Base-by-base conservation (phyloP, 2,329 filamentous ascomycete species). In the Ophiostoma pallidulum region DNA sequence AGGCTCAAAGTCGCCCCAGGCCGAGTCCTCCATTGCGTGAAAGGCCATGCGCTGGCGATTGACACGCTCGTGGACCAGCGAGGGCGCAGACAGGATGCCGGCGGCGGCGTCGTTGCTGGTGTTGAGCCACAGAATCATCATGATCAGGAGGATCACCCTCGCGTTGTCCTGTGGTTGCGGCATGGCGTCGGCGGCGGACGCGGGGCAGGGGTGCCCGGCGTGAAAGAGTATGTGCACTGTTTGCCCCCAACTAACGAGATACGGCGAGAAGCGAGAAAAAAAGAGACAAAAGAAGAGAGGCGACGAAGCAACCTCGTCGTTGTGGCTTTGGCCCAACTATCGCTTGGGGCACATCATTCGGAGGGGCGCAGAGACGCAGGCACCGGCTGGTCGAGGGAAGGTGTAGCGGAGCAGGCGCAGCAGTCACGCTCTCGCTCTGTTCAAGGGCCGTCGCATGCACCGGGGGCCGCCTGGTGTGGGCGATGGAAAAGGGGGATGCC, bases 1-100 rank as follows among this genome's bases (percentile, higher is more conserved):
- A 10, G 77, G 78, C 14, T 64, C 56, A 59, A 83, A 82, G 60
- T 81, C 77, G 42, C 74, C 75, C 78, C 78, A 83, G 52, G 58
- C 61, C 16, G 77, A 77, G 48, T 62, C 62, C 58, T 80, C 79
- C 35, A 83, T 64, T 16, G 77, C 64, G 42, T 66, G 61, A 51
- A 77, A 73, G 2, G 75, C 71, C 48, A 70, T 62, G 36, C 71
- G 68, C 53, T 78, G 75, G 33, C 70, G 68, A n/a, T 62, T 63
- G 14, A 80, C 64, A 10, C 75, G 72, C 46, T 70, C 64, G 35
- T 64, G 62, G 22, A 67, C 62, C 28, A 70, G 58, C 24, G 67
- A 64, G 14, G 70, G 70, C 43, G 61, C 66, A 38, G 57, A 63
- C 35, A 70, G 64, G 43, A 73, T 63, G n/a, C 64, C 64, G 0